These are phyloP conservation scores for Cytospora chrysosperma DNA, from an alignment of 2,329 filamentous ascomycete species.

Conservation along the genomic window DNA sequence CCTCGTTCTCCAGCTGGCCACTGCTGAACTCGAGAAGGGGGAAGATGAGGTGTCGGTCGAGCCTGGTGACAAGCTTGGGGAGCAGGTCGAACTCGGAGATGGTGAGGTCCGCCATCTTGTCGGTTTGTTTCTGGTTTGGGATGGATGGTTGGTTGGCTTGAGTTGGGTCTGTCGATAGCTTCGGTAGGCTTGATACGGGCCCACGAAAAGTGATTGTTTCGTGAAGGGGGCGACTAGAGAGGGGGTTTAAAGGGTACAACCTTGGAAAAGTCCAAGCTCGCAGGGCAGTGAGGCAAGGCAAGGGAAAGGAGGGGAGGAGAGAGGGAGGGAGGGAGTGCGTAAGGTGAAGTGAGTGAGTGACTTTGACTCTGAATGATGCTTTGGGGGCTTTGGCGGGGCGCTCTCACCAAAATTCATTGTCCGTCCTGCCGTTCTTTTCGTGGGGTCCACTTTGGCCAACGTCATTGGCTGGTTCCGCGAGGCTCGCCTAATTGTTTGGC, in stretches of 20 bases:
- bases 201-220: not conserved
- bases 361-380: slow-evolving; percentile 13
- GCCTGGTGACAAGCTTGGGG: slow-evolving; percentile 83
- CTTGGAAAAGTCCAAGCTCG: not conserved
- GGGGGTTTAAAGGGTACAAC: not conserved
- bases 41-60: slow-evolving; percentile 96
- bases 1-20: slow-evolving; percentile 75
- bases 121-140: too few species aligned
- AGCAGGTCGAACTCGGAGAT: slow-evolving; percentile 54
- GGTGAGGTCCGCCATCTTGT: slow-evolving; percentile 23
- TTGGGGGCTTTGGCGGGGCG: slow-evolving; percentile 19
- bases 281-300: not conserved
- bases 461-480: slow-evolving; percentile 9
- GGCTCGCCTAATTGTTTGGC: slow-evolving; percentile 21
- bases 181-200: not conserved
- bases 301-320: not conserved
- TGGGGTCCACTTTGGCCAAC: slow-evolving; percentile 16
- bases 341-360: slow-evolving; percentile 3
- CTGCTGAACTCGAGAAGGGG: slow-evolving; percentile 91
- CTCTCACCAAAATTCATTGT: slow-evolving; percentile 24
- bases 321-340: not conserved
- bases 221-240: not conserved
- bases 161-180: not conserved
- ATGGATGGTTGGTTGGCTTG: not conserved
- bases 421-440: slow-evolving; percentile 17